A percentile compares a stretch with the other conserved stretches of the same genome.
Conservation (phyloP, 352 stramenopile species). For the Phytophthora ramorum region DNA sequence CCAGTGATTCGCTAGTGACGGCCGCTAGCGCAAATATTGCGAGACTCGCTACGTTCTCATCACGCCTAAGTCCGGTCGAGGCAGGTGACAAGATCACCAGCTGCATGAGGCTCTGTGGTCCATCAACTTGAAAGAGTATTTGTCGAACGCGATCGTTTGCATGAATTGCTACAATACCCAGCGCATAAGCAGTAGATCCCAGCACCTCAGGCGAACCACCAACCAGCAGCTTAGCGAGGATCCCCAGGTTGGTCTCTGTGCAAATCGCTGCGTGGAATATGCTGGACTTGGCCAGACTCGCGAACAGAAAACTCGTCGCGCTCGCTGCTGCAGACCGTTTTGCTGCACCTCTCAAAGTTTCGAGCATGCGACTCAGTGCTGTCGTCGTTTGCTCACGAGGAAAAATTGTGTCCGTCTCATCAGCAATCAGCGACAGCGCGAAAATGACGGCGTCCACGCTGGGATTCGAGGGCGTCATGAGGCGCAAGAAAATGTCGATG, state of each 20-base stretch:
- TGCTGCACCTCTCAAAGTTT: constrained; percentile 67
- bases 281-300: constrained; percentile 56
- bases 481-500: constrained; percentile 61
- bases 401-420: constrained; percentile 62
- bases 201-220: constrained; percentile 62
- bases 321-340: constrained; percentile 65
- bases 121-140: constrained; percentile 58
- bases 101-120: constrained; percentile 53
- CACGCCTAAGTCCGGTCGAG: constrained; percentile 10
- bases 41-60: constrained; percentile 49
- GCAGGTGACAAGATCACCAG: constrained; percentile 36
- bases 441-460: constrained; percentile 60
- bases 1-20: constrained; percentile 38
- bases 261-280: constrained; percentile 59
- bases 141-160: constrained; percentile 49
- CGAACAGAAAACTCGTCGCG: constrained; percentile 65
- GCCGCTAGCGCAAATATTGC: constrained; percentile 58
- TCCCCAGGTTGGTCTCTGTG: constrained; percentile 61
- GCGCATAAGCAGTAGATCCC: constrained; percentile 52
- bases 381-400: constrained; percentile 49
- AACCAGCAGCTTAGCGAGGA: constrained; percentile 71
- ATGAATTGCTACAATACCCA: constrained; percentile 54
- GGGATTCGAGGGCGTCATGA: constrained; percentile 51
- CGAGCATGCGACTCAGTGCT: constrained; percentile 49
- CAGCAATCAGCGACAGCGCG: constrained; percentile 62